Base-by-base conservation (phyloP, 75 land plant genomes). In the Cryptomeria japonica region DNA sequence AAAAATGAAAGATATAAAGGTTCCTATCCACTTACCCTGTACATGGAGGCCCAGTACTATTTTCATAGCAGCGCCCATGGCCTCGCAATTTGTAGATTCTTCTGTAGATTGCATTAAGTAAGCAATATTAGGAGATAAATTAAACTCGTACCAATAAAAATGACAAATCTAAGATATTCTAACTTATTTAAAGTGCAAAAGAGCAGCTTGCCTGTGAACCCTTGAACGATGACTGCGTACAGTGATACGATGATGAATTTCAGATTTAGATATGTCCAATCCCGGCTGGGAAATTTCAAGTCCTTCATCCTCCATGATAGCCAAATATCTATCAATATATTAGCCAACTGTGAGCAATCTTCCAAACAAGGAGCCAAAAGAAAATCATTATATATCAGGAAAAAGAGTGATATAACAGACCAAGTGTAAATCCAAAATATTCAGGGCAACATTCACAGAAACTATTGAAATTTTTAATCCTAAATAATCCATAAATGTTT, bases 211-310 rank as follows among this genome's bases (percentile, higher is more conserved):
- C 98, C 95, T 97, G 93, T 97, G 98, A 31, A 93, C 95, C 53
- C 56, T 88, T 77, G 85, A 37, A 83, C 85, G 89, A 61, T 90
- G 87, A 22, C 87, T 87, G 3, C 96, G 94, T 15, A 90, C 93
- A 80, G 98, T 97, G 36, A 96, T 94, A 72, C 82, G 93, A 89
- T 97, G 97, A 88, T 97, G 98, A 58, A 97, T 93, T 85, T 93
- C 95, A 18, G 93, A 93, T 53, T 93, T 89, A 8, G 12, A 47
- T 37, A 85, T 64, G 77, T 94, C 98, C 55, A 97, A 91, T 34
- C 94, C 98, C 18, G 98, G 98, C 90, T 97, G 98, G 38, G 98
- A 97, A 90, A 97, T 96, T 87, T 97, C 94, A 34, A 97, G 88
- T 8, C 95, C 95, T 90, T 97, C 98, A 0, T 89, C 87, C 85